Base-by-base conservation (phyloP, 1,284 basidiomycete species). In the Vanrija pseudolonga region DNA sequence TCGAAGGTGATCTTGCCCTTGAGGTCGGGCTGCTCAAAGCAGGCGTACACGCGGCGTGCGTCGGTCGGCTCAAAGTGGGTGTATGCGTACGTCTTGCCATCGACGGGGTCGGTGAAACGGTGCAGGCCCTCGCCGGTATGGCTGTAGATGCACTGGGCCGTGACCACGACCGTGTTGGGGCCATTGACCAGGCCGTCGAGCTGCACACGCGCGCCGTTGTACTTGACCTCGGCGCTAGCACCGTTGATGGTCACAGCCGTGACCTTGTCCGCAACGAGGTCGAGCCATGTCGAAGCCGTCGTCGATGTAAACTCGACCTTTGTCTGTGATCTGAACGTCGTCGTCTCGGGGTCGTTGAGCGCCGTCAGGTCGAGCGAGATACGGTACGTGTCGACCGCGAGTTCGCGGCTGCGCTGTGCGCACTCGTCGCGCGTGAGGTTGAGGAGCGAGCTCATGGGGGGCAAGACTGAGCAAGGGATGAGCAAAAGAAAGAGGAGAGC, bases 11-110 rank as follows among this genome's bases (percentile, higher is more conserved):
- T 45, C 22, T 26, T 14, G 37, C 41, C 52, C 38, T 54, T 54
- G 47, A 54, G 47, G 38, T 54, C 52, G 8, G 52, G 52, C 52
- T 54, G 52, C 52, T 54, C 52, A n/a, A 54, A 54, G 47, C 52
- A 54, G 9, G 52, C 52, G 36, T 54, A 54, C 24, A 54, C 26
- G 11, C 52, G 22, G 18, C 52, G 52, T 15, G 52, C 52, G 36
- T 54, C 52, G 4, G 52, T 54, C 12, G 52, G 52, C 47, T 54
- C 52, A 49, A 54, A 54, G 47, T 54, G 52, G 7, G 47, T 54
- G 42, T 54, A 54, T 2, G 47, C 52, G 26, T 54, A 54, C 11
- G 52, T 54, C 42, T 48, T 49, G 22, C 52, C 52, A 37, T 54
- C 52, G 15, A 48, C 52, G 2, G 47, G 22, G 52, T 54, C 52